Evolutionary conservation across 305 asterid species (phyloP).

Genomic region (Petunia hybrid): DNA sequence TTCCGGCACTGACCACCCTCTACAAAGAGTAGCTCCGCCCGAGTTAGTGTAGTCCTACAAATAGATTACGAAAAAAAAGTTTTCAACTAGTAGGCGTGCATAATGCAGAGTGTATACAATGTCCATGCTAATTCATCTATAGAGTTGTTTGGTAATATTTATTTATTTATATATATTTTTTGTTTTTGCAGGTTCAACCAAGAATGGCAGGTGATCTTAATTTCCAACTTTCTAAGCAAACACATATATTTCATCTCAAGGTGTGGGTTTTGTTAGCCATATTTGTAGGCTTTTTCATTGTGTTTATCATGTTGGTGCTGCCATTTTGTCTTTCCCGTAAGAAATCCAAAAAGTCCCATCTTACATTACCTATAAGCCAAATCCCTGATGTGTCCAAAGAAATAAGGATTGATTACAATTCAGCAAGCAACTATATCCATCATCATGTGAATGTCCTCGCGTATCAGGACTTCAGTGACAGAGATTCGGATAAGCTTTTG

Average conservation of each 20-base stretch:
- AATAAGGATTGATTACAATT: conserved; percentile 59
- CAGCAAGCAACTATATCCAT: conserved; percentile 40
- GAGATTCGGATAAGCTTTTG: conserved; percentile 54
- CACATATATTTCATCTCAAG: conserved; percentile 66
- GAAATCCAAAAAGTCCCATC: conserved; percentile 43
- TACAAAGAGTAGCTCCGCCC: no score
- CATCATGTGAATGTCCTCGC: conserved; percentile 25
- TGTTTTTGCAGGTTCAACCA: conserved; percentile 38
- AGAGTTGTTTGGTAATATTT: not conserved
- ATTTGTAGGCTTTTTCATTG: conserved; percentile 53
- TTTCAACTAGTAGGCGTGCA: no score
- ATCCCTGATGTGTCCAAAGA: conserved; percentile 53
- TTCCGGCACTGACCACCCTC: no score
- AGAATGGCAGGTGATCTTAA: conserved; percentile 59
- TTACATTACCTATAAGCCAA: conserved; percentile 41
- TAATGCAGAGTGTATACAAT: no score
- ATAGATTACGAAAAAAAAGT: no score
- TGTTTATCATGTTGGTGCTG: conserved; percentile 53
- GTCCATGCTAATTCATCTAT: not conserved
- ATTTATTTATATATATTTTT: conserved; percentile 7
- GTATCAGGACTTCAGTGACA: conserved; percentile 43
- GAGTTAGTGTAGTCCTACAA: no score
- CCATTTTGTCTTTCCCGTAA: conserved; percentile 53
- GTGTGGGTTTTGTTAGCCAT: conserved; percentile 68
- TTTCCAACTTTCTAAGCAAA: conserved; percentile 59